Evolutionary conservation across 192 early-diverging fungal species (phyloP), one percentile per base, ranked within the genome.

Genomic region (Pilaira anomala): DNA sequence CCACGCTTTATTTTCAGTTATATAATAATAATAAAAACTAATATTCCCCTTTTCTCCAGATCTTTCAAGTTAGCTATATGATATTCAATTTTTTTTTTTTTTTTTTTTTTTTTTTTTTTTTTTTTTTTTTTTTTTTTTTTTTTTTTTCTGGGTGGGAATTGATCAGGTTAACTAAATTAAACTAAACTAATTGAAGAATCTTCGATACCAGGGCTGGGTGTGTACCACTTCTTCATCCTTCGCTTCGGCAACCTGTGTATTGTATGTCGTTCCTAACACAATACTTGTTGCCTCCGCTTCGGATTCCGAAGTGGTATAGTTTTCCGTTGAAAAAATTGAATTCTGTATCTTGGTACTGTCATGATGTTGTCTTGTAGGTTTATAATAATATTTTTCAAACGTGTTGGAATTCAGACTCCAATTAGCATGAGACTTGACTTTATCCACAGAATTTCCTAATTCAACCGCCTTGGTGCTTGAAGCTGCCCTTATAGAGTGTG

Each of bases 241-340:
- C 55, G 55, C 36, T 57, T 57, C 42, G 51, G 22, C 51, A 53
- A 24, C 28, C 7, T 6, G 25, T 0, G 51, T 53, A 57, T 57
- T 57, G 54, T 13, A 12, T 56, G 54, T 56, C 54, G 54, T 56
- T 12, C 54, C 54, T 56, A 56, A 56, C 3, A 2, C 21, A 56
- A 56, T 56, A 2, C 54, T 13, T 7, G 54, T 56, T 56, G 54
- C 2, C 36, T 56, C 54, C 54, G 24, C 25, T 52, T 14, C 51
- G 25, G 51, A 11, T 19, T 56, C 28, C 54, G 28, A 60, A 24
- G 41, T 60, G 44, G 22, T 45, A 48, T 42, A 12, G 22, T 60
- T 60, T n/a, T 60, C 58, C 45, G 44, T 60, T 26, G 9, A 26
- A 45, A 60, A 14, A 28, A 33, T 44, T 60, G 58, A 60, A 30